phyloP scores from a whole-genome alignment of 352 stramenopile genomes.

The Blastocystis sp. region DNA sequence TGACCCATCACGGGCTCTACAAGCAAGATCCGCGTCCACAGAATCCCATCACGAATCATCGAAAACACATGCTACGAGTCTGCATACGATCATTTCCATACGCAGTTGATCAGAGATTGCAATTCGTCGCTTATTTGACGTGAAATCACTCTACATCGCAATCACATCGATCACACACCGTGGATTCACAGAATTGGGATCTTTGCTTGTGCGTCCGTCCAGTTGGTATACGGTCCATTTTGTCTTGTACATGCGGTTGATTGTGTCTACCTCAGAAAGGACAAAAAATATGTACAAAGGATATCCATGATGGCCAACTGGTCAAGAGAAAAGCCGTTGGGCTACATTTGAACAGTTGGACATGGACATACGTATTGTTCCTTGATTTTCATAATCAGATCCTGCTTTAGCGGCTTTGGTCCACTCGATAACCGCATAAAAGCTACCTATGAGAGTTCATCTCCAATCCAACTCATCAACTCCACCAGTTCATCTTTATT shows the following conservation, averaged over 20 bases:
- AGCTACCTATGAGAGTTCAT: neutral
- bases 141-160: neutral
- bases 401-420: neutral
- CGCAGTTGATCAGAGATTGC: neutral
- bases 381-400: slow-evolving; percentile 29
- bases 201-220: neutral
- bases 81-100: neutral
- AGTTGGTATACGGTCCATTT: slow-evolving; percentile 11
- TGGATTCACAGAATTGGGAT: neutral
- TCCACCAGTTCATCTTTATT: slow-evolving; percentile 21
- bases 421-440: neutral
- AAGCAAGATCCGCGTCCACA: slow-evolving; percentile 21
- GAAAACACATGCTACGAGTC: slow-evolving; percentile 44
- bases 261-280: neutral
- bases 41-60: neutral
- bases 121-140: neutral
- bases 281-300: neutral
- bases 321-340: slow-evolving; percentile 1
- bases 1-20: neutral
- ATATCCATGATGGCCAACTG: slow-evolving; percentile 37
- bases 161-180: neutral
- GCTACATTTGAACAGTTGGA: neutral
- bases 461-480: neutral
- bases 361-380: neutral
- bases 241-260: slow-evolving; percentile 12